Evolutionary conservation across 345 rosid species (phyloP).

Genomic region (Salix caprea): DNA sequence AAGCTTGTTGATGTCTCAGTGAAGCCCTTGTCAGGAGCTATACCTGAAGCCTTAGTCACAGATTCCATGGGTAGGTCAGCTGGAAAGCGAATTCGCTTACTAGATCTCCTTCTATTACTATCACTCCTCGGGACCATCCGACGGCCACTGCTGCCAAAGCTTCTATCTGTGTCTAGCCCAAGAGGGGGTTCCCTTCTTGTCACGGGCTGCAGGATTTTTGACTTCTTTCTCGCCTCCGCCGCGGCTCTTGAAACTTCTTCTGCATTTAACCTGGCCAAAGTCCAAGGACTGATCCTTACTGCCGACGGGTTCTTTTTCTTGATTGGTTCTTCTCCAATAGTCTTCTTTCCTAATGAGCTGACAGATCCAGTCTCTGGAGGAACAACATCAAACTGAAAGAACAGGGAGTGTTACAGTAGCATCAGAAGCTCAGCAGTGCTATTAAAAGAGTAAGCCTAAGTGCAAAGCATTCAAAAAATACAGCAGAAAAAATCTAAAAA

Average conservation of each 20-base stretch:
- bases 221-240: conserved; percentile 89
- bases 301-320: conserved; percentile 68
- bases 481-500: background rate
- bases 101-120: conserved; percentile 51
- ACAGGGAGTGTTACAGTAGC: conserved; percentile 6
- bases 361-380: conserved; percentile 95
- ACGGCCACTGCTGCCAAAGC: conserved; percentile 77
- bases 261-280: conserved; percentile 81
- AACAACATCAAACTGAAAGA: conserved; percentile 85
- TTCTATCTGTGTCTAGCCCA: conserved; percentile 51
- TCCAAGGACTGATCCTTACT: conserved; percentile 95
- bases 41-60: conserved; percentile 33
- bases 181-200: conserved; percentile 48
- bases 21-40: conserved; percentile 43
- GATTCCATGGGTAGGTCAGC: conserved; percentile 71
- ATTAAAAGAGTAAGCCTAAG: background rate
- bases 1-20: conserved; percentile 60
- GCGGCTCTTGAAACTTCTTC: conserved; percentile 96
- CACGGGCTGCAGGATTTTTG: conserved; percentile 82
- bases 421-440: background rate
- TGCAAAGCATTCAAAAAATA: background rate
- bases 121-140: conserved; percentile 69
- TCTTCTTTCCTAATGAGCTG: conserved; percentile 84
- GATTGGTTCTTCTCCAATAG: conserved; percentile 49
- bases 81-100: conserved; percentile 68